Percentiles rank a stretch among this genome's conserved stretches.
Evolutionary conservation across 495 filamentous ascomycete genomes (phyloP).

Genomic region (Penicillium turbatum): DNA sequence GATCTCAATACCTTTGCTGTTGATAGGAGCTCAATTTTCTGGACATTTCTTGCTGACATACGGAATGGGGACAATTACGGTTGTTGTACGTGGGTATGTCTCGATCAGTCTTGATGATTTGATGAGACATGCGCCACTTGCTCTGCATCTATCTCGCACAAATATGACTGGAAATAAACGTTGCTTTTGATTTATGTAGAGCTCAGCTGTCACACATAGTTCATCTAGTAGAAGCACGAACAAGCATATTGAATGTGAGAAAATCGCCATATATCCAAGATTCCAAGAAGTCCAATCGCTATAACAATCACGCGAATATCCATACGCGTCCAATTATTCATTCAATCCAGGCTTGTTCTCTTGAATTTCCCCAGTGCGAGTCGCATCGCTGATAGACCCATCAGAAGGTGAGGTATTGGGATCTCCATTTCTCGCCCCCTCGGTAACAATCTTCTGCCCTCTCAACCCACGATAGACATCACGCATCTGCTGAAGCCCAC

Average conservation of each 20-base stretch:
- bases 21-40: background rate
- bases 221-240: no score
- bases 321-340: no score
- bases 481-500: slow-evolving; percentile 27
- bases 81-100: background rate
- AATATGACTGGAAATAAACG: background rate
- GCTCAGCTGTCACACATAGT: no score
- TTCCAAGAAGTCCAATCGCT: no score
- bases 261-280: no score
- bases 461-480: slow-evolving; percentile 22
- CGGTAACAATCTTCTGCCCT: background rate
- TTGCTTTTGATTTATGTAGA: no score
- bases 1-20: background rate
- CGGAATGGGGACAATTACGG: background rate
- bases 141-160: background rate
- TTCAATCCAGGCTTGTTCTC: background rate
- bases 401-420: slow-evolving; percentile 7
- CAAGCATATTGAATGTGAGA: no score
- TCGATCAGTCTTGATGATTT: slow-evolving; percentile 4
- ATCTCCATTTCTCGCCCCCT: background rate
- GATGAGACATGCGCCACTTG: background rate
- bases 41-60: slow-evolving; percentile 1
- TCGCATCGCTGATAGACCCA: slow-evolving; percentile 12
- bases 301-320: no score
- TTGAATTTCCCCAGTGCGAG: background rate